phyloP scores from a whole-genome alignment of 768 basidiomycete genomes.

The Leccinum variicolor region DNA sequence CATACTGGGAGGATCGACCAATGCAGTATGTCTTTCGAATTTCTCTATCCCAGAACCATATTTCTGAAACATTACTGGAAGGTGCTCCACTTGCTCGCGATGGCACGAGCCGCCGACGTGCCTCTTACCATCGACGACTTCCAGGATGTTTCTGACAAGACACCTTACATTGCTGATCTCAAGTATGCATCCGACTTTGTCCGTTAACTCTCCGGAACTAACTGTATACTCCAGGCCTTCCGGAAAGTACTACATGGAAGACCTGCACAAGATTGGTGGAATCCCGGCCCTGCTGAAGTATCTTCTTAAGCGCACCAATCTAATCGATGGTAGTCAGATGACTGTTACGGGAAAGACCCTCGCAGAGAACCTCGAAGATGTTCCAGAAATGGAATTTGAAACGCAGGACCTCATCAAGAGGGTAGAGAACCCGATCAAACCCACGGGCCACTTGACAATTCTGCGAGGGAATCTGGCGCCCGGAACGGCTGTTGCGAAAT shows the following conservation, averaged over 20 bases:
- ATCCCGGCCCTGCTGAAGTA: conserved; percentile 85
- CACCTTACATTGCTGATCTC: conserved; percentile 83
- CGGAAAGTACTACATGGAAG: conserved; percentile 88
- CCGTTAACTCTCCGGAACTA: conserved; percentile 1
- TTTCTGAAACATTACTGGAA: conserved; percentile 24
- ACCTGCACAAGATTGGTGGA: conserved; percentile 82
- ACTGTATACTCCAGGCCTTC: conserved; percentile 55
- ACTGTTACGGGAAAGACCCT: conserved; percentile 92
- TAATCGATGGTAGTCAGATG: conserved; percentile 78
- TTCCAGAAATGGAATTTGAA: conserved; percentile 64
- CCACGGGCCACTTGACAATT: conserved; percentile 84
- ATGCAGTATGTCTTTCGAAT: conserved; percentile 54
- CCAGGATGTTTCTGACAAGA: conserved; percentile 72
- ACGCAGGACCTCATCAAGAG: conserved; percentile 74
- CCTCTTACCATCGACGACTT: conserved; percentile 83
- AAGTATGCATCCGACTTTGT: conserved; percentile 42
- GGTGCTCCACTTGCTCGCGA: conserved; percentile 83
- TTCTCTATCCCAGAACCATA: neutral
- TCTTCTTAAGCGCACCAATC: conserved; percentile 68
- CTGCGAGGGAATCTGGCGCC: conserved; percentile 88
- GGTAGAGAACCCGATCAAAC: conserved; percentile 78
- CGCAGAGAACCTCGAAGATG: conserved; percentile 81
- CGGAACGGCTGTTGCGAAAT: conserved; percentile 83
- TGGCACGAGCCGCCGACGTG: conserved; percentile 77
- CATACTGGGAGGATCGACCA: conserved; percentile 83